Evolutionary conservation across 2,329 filamentous ascomycete species (phyloP).

Genomic region (Macrophomina phaseolina): DNA sequence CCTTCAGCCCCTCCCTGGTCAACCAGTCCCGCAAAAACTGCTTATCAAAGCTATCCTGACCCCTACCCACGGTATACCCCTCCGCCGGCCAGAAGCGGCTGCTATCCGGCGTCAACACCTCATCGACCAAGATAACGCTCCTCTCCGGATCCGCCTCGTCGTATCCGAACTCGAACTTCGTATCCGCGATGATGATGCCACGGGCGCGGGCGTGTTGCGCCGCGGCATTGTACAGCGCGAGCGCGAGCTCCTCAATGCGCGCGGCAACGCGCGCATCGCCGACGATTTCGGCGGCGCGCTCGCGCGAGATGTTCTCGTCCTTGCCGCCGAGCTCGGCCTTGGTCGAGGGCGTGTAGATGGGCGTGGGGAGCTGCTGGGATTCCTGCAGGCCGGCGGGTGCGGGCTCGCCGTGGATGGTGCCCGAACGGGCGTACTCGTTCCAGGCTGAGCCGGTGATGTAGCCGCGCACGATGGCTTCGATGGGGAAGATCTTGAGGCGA

Average conservation of each 20-base stretch:
- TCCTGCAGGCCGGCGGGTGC: conserved; percentile 72
- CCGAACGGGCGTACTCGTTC: conserved; percentile 74
- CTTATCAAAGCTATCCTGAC: conserved; percentile 89
- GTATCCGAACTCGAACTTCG: conserved; percentile 78
- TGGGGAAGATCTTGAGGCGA: conserved; percentile 74
- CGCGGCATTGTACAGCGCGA: conserved; percentile 68
- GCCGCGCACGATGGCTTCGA: conserved; percentile 86
- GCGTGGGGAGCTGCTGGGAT: conserved; percentile 70
- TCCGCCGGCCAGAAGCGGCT: conserved; percentile 86
- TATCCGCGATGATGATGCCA: conserved; percentile 79
- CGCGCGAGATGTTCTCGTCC: conserved; percentile 77
- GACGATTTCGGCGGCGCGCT: conserved; percentile 62
- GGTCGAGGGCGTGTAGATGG: conserved; percentile 81
- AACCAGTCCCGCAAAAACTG: conserved; percentile 78
- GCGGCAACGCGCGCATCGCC: conserved; percentile 65
- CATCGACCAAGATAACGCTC: conserved; percentile 76
- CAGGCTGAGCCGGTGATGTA: conserved; percentile 89
- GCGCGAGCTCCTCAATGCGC: conserved; percentile 68
- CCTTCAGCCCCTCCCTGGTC: conserved; percentile 73
- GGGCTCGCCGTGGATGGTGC: conserved; percentile 80
- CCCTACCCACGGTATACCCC: conserved; percentile 72
- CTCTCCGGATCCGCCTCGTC: conserved; percentile 60
- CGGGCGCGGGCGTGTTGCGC: conserved; percentile 67
- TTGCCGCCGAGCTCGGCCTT: conserved; percentile 81
- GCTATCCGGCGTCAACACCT: conserved; percentile 77